Evolutionary conservation across 257 asterid genomes (phyloP).

Genomic region (Catharanthus roseus): DNA sequence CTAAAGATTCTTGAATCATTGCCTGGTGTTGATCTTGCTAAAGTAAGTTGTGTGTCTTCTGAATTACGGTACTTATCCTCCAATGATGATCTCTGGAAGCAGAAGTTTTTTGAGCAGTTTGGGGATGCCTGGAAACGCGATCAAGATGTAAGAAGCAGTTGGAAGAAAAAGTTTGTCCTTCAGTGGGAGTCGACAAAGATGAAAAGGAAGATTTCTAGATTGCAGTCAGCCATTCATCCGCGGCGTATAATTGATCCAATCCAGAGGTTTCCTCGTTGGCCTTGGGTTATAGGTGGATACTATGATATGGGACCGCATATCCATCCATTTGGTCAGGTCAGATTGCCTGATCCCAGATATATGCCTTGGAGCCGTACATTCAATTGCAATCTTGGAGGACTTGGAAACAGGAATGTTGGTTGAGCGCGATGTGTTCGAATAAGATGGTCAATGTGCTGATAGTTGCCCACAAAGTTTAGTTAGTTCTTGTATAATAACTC

Average conservation of each 20-base stretch:
- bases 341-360: not conserved
- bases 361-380: constrained; percentile 29
- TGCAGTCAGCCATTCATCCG: constrained; percentile 1
- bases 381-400: constrained; percentile 33
- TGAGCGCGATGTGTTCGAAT: constrained; percentile 7
- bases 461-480: not conserved
- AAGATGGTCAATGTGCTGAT: not conserved
- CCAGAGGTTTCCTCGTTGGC: constrained; percentile 30
- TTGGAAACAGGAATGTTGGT: not conserved
- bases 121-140: constrained; percentile 17
- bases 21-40: constrained; percentile 68
- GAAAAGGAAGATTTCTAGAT: constrained; percentile 26
- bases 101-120: constrained; percentile 51
- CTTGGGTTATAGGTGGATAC: constrained; percentile 40
- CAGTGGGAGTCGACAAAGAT: constrained; percentile 30
- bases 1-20: constrained; percentile 58
- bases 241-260: constrained; percentile 7
- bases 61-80: constrained; percentile 59
- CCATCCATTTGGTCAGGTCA: constrained; percentile 11
- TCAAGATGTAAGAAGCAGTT: constrained; percentile 31
- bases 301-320: constrained; percentile 25
- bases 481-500: not conserved
- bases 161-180: constrained; percentile 59
- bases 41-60: constrained; percentile 46
- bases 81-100: constrained; percentile 72